Evolutionary conservation across 306 rosid genomes (phyloP), one percentile per base, ranked within the genome.

Genomic region (Cicer chorassanicum): DNA sequence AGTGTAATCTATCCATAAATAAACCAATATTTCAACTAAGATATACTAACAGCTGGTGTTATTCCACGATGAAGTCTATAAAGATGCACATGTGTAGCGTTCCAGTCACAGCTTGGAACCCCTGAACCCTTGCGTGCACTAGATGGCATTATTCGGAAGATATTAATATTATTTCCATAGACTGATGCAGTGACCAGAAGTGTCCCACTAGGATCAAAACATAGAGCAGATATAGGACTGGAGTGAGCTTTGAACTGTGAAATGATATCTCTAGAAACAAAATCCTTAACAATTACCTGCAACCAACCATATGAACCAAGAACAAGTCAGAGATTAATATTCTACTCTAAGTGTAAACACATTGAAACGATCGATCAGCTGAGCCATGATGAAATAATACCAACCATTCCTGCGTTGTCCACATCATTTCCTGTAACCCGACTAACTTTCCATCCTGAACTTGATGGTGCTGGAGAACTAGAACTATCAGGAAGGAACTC

Each of bases 121-220:
- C 86, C 87, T 21, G 93, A 85, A 72, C 91, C 88, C 84, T 77
- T 87, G 78, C 63, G 73, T 53, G 86, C 66, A 81, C 69, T 80
- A 65, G 88, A 84, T 42, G 95, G 95, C 91, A 90, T 89, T 81
- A 93, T 90, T 82, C 96, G 92, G 69, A 90, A 93, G 78, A 93
- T 86, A 80, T 93, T 93, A 45, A 93, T 83, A 77, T 82, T 89
- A 76, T 90, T 93, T 66, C 98, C 98, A 87, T 89, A 82, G 15
- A 93, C 62, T 4, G 98, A 93, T 71, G 95, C 96, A 48, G 93
- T 93, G 82, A 90, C 98, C 62, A 93, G 85, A 80, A 93, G 98
- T 16, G 96, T 90, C 70, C 96, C 98, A 81, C 98, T 93, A 46
- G 89, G 91, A 61, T 93, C 98, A 65, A 93, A 93, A 86, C 95